Evolutionary conservation across 78 protist genomes (phyloP).

Genomic region (Guillardia theta): DNA sequence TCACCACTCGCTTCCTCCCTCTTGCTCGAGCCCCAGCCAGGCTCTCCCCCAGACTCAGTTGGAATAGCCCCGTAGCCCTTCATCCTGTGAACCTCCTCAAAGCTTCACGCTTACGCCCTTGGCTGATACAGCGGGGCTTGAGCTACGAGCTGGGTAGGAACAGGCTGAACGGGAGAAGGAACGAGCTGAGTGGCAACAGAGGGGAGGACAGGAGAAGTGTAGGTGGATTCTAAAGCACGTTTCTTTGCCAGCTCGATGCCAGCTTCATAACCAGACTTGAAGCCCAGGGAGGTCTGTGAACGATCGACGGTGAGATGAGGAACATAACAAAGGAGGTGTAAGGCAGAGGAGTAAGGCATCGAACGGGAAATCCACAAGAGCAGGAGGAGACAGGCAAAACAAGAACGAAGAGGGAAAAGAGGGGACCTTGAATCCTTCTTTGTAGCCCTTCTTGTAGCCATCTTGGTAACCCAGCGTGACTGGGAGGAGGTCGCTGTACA

Average conservation of each 20-base stretch:
- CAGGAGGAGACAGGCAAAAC: neutral
- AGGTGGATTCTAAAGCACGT: neutral
- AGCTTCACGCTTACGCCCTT: neutral
- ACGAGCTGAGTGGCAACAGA: neutral
- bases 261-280: neutral
- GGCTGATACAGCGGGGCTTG: neutral
- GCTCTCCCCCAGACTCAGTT: neutral
- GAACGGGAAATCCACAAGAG: neutral
- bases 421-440: neutral
- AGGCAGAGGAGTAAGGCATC: too few species aligned
- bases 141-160: neutral
- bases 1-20: neutral
- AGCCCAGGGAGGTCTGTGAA: neutral
- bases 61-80: neutral
- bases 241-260: neutral
- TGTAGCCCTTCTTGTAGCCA: conserved; percentile 7
- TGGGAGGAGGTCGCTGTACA: too few species aligned
- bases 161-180: neutral
- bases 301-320: neutral
- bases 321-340: neutral
- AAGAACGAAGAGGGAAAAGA: neutral
- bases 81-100: neutral
- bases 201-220: neutral
- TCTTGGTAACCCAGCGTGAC: neutral
- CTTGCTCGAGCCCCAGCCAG: too few species aligned